phyloP scores from a whole-genome alignment of 2,329 filamentous ascomycete genomes.

The Monascus ruber region DNA sequence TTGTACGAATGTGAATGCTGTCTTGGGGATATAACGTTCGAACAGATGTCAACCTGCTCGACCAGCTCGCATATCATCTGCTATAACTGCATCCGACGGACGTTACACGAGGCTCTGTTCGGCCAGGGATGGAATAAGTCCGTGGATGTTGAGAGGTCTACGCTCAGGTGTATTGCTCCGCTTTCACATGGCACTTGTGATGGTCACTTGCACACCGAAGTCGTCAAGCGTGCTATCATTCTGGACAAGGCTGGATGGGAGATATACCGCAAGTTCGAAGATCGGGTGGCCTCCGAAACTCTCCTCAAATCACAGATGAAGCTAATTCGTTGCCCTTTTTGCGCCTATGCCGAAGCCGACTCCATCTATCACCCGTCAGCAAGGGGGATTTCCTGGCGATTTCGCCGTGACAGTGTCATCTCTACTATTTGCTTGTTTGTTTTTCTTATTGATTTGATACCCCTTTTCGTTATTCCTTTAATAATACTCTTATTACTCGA shows the following conservation, averaged over 20 bases:
- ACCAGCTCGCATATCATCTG: slow-evolving; percentile 35
- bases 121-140: slow-evolving; percentile 84
- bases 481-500: slow-evolving; percentile 48
- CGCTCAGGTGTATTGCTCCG: slow-evolving; percentile 73
- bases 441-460: slow-evolving; percentile 33
- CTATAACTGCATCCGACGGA: slow-evolving; percentile 66
- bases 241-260: slow-evolving; percentile 59
- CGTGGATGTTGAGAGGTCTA: slow-evolving; percentile 60
- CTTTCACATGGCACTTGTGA: slow-evolving; percentile 54
- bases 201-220: slow-evolving; percentile 58
- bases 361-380: slow-evolving; percentile 53
- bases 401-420: slow-evolving; percentile 46
- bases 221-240: slow-evolving; percentile 62
- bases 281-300: slow-evolving; percentile 64
- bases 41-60: slow-evolving; percentile 37
- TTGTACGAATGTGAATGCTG: slow-evolving; percentile 40
- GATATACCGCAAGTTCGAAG: slow-evolving; percentile 63
- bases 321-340: slow-evolving; percentile 79
- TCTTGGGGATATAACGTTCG: slow-evolving; percentile 36
- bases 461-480: slow-evolving; percentile 40
- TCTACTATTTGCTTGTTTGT: slow-evolving; percentile 40
- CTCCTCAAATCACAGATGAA: slow-evolving; percentile 63
- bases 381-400: slow-evolving; percentile 43
- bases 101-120: slow-evolving; percentile 77
- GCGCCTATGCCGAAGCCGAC: slow-evolving; percentile 80